Evolutionary conservation across 2,329 filamentous ascomycete genomes (phyloP).

Genomic region (Tolypocladium pustulatum): DNA sequence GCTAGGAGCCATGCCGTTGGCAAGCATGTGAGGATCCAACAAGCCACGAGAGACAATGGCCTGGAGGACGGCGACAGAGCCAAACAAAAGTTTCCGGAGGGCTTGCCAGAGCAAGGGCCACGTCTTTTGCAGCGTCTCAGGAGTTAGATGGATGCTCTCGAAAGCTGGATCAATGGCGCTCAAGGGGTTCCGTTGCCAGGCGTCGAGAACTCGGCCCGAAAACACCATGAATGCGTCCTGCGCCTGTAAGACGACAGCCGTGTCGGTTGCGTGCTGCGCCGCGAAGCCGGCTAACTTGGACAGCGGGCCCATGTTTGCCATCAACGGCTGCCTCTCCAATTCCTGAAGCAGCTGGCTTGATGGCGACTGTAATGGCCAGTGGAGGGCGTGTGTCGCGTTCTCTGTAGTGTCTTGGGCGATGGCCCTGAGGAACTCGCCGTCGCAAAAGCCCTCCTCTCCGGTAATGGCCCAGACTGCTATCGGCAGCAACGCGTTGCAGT

Average conservation of each 20-base stretch:
- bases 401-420: conserved; percentile 59
- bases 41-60: conserved; percentile 57
- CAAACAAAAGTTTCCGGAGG: conserved; percentile 66
- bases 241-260: conserved; percentile 32
- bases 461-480: conserved; percentile 57
- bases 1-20: conserved; percentile 39
- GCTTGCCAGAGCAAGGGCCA: conserved; percentile 66
- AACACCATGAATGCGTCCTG: conserved; percentile 59
- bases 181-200: conserved; percentile 67
- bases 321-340: conserved; percentile 49
- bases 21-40: conserved; percentile 36
- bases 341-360: conserved; percentile 50
- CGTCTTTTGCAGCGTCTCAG: conserved; percentile 55
- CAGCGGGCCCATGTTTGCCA: conserved; percentile 57
- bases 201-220: conserved; percentile 51
- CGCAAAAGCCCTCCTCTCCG: conserved; percentile 62
- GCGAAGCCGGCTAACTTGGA: conserved; percentile 55
- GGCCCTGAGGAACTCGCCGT: conserved; percentile 62
- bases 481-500: conserved; percentile 62
- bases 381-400: conserved; percentile 30
- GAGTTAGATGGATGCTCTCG: conserved; percentile 51
- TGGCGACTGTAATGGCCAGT: conserved; percentile 51
- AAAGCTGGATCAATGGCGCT: conserved; percentile 61
- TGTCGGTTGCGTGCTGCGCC: conserved; percentile 41
- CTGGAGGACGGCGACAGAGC: conserved; percentile 63